Conservation (phyloP, 2,329 filamentous ascomycete species). For the Nannizzia gypsea region DNA sequence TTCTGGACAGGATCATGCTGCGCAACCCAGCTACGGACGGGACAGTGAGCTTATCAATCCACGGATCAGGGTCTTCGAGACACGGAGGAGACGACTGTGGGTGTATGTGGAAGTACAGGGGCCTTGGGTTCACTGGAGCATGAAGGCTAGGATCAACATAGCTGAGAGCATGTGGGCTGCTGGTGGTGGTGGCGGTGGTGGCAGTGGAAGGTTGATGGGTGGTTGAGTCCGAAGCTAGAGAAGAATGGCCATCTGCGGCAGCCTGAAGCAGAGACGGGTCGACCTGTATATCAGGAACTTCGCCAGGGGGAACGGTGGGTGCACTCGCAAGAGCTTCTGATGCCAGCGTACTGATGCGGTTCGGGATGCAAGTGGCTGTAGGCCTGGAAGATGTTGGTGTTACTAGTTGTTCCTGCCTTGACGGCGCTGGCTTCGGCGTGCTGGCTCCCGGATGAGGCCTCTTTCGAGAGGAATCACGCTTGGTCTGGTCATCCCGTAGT, state of each 20-base stretch:
- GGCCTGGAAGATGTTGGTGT: conserved; percentile 13
- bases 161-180: conserved; percentile 19
- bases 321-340: conserved; percentile 35
- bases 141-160: conserved; percentile 29
- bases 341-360: conserved; percentile 34
- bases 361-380: conserved; percentile 14
- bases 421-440: neutral
- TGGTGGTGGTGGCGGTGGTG: too few species aligned
- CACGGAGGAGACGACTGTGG: conserved; percentile 44
- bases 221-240: conserved; percentile 13
- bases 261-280: conserved; percentile 51
- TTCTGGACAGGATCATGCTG: conserved; percentile 49
- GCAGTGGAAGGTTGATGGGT: conserved; percentile 17
- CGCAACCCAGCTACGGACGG: conserved; percentile 51
- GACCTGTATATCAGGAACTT: conserved; percentile 48
- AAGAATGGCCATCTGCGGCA: conserved; percentile 40
- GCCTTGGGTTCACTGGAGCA: conserved; percentile 32
- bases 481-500: conserved; percentile 54
- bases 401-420: conserved; percentile 22
- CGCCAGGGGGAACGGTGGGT: conserved; percentile 25
- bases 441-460: neutral
- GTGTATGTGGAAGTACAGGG: conserved; percentile 59
- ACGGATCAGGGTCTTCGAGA: conserved; percentile 38
- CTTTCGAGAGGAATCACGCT: conserved; percentile 37
- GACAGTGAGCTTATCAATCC: conserved; percentile 52